phyloP scores from a whole-genome alignment of 345 rosid species.

The Cardamine occulta region DNA sequence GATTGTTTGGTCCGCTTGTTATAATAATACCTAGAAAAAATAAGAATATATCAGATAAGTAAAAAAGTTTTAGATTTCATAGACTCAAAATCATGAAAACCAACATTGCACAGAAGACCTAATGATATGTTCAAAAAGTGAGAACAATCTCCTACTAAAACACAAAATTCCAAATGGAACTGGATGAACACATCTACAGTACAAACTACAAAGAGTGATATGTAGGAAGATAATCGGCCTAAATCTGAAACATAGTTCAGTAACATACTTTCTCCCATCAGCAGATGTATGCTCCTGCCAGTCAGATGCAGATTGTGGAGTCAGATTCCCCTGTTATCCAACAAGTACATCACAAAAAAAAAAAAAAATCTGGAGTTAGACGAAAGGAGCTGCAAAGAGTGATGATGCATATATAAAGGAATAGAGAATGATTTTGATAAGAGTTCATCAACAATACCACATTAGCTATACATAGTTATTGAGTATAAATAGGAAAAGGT shows the following conservation, averaged over 20 bases:
- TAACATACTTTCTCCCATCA: conserved; percentile 82
- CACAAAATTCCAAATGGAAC: conserved; percentile 11
- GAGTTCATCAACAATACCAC: conserved; percentile 20
- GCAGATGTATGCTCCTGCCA: conserved; percentile 95
- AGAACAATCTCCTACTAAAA: conserved; percentile 3
- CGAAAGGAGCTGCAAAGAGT: background rate
- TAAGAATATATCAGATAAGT: conserved; percentile 11
- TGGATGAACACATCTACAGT: conserved; percentile 6
- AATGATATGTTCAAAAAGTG: conserved; percentile 5
- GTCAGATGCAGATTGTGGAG: conserved; percentile 69
- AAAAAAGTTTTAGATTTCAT: background rate
- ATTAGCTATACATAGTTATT: background rate
- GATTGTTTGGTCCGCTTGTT: conserved; percentile 94
- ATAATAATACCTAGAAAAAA: conserved; percentile 77
- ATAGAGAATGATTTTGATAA: conserved; percentile 15
- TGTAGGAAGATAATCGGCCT: conserved; percentile 2
- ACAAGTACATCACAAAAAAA: background rate
- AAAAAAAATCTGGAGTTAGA: background rate
- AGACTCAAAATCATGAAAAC: conserved; percentile 18
- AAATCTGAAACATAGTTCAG: conserved; percentile 25
- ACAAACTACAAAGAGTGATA: conserved; percentile 13
- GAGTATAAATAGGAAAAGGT: conserved; percentile 13
- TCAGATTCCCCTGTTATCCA: conserved; percentile 41
- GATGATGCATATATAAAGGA: conserved; percentile 16
- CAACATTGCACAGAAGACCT: conserved; percentile 1